Evolutionary conservation across 1,284 basidiomycete genomes (phyloP), one percentile per base, ranked within the genome.

Genomic region (Lentinus polychrous): DNA sequence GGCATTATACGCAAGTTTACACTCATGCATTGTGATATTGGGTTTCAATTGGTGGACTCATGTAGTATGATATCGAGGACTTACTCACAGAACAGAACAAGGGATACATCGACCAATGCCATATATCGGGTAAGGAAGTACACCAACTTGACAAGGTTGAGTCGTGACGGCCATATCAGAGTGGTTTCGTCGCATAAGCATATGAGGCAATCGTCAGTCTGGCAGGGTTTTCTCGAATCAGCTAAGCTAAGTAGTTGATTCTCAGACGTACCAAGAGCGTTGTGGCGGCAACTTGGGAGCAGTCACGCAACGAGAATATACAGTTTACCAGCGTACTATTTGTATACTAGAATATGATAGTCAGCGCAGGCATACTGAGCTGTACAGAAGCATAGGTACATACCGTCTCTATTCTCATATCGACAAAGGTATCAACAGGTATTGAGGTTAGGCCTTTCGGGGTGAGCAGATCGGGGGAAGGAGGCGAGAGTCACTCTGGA

Each of bases 81-180:
- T n/a, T 8, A 50, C 49, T 24, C 15, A 50, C 49, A 50, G 40
- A 34, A 50, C 10, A 50, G 15, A 2, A 47, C 34, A 11, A 50
- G 12, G 11, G 38, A 17, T 3, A 50, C 49, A 31, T 50, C 45
- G 10, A 43, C 20, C n/a, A 46, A 50, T 15, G 49, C 39, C 27
- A 41, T 49, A 24, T 50, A 50, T 43, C 49, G 46, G 27, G 49
- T 50, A 17, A 49, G 45, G 32, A 50, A 47, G 22, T 40, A 50
- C 3, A 50, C 32, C 6, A 43, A 8, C 32, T 50, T 50, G 10
- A 47, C 45, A 24, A 43, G 2, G 31, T 45, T 47, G 12, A 47
- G 20, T 40, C 34, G 11, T 32, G 45, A 39, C 4, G 49, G 49
- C 49, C 49, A 50, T 24, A 50, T 50, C 8, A 46, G 17, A 8